Percentiles rank a stretch among this genome's conserved stretches.
phyloP scores from a whole-genome alignment of 768 basidiomycete species.

The Agrocybe chaxingu region DNA sequence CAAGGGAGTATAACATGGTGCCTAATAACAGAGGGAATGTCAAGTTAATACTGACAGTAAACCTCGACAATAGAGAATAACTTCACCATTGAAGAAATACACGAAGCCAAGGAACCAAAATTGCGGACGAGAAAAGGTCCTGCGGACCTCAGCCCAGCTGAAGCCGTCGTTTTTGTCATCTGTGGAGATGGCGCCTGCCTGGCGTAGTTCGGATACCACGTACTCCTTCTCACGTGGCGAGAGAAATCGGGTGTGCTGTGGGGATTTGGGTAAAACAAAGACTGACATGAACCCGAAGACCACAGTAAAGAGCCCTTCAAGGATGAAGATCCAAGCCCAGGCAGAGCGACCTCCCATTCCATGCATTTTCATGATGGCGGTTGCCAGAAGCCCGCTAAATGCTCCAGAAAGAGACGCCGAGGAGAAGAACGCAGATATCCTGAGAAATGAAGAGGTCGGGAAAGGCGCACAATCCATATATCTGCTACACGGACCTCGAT shows the following conservation, averaged over 20 bases:
- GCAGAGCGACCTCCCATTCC: constrained; percentile 47
- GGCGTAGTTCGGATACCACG: background rate
- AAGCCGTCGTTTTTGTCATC: constrained; percentile 26
- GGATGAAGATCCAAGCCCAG: constrained; percentile 63
- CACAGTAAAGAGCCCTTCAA: constrained; percentile 11
- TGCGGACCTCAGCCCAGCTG: constrained; percentile 35
- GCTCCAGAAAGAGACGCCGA: constrained; percentile 48
- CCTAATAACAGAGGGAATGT: background rate
- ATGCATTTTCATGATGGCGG: constrained; percentile 57
- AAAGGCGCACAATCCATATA: background rate
- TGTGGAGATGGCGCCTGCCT: constrained; percentile 12
- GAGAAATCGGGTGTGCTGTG: constrained; percentile 9
- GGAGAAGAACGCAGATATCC: constrained; percentile 36
- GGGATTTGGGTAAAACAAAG: background rate
- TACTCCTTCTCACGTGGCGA: constrained; percentile 9
- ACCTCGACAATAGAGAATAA: too few relatives aligned
- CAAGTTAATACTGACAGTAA: too few relatives aligned
- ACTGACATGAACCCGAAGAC: background rate
- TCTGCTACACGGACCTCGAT: constrained; percentile 1
- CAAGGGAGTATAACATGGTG: constrained; percentile 16
- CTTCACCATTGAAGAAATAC: constrained; percentile 31
- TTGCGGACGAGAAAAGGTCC: constrained; percentile 32
- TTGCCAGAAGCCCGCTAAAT: constrained; percentile 63
- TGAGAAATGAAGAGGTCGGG: constrained; percentile 9
- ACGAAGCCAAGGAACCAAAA: constrained; percentile 28